Conservation (phyloP, 352 stramenopile genomes). For the Aphanomyces euteiches region DNA sequence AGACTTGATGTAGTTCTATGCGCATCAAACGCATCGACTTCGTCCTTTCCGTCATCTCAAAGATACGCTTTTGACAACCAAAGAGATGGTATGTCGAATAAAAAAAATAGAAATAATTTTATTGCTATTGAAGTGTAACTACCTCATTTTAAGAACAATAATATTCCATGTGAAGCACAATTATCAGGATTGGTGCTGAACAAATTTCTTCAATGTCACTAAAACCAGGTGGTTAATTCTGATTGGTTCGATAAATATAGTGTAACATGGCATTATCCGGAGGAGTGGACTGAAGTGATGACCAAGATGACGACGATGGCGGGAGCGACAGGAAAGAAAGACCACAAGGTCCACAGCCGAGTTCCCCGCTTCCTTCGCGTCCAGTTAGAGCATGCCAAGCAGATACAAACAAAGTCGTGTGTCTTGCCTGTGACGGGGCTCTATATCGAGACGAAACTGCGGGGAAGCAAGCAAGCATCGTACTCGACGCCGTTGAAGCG, state of each 20-base stretch:
- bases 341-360: constrained; percentile 3
- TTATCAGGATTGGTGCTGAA: too few relatives aligned
- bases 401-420: not conserved
- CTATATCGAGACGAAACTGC: constrained; percentile 25
- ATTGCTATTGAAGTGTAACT: not conserved
- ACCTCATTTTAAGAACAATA: not conserved
- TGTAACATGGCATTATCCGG: too few relatives aligned
- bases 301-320: not conserved
- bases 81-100: not conserved
- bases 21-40: constrained; percentile 21
- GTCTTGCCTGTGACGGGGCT: not conserved
- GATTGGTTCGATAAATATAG: too few relatives aligned
- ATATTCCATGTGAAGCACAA: not conserved
- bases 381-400: constrained; percentile 4
- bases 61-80: too few relatives aligned
- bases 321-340: not conserved
- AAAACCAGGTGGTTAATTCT: too few relatives aligned
- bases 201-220: too few relatives aligned
- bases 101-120: not conserved
- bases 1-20: constrained; percentile 22
- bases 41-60: not conserved
- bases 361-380: constrained; percentile 16
- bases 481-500: not conserved
- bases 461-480: not conserved
- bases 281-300: too few relatives aligned